Base-by-base conservation (phyloP, 495 filamentous ascomycete species). In the Parathielavia hyrcaniae region DNA sequence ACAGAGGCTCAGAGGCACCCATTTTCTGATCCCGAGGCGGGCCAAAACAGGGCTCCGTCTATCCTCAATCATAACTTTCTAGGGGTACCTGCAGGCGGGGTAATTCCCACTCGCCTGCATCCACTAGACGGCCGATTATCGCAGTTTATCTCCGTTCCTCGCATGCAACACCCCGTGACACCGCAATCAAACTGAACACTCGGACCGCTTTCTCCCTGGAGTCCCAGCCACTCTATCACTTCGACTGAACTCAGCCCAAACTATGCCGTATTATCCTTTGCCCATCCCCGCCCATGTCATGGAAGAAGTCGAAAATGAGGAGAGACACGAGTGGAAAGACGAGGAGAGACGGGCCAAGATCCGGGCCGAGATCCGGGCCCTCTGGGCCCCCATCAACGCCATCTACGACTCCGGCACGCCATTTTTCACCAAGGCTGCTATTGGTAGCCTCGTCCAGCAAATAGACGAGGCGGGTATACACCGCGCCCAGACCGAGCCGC, bases 241-340 rank as follows among this genome's bases (percentile, higher is more conserved):
- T 51, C 8, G 47, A 50, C 47, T 50, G 49, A 39, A 51, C 34
- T 38, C 34, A 51, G 20, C 34, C 20, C 49, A 51, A 20, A 35
- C 34, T 9, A 51, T 51, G 49, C 49, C 49, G 49, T 30, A 51
- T 9, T 51, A 51, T 39, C 49, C 49, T 39, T 23, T 39, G 34
- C 49, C 49, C 34, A n/a, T 51, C 35, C 49, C 49, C 49, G 49
- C 49, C 49, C 49, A 51, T 51, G 49, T 39, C 34, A 20, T 51
- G 17, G 17, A 51, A 23, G 35, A 51, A 51, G 49, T 51, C 49
- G 49, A 51, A 30, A 14, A 53, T 9, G 50, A 41, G 50, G 50
- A 53, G 26, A 41, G 9, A 44, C 50, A 16, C 50, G n/a, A 16
- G 50, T n/a, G 20, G 36, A 12, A 9, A 41, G 38, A 41, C 20